Percentiles rank a stretch among this genome's conserved stretches.
phyloP scores from a whole-genome alignment of 179 eudicot genomes.

The Heliamphora pulchella region DNA sequence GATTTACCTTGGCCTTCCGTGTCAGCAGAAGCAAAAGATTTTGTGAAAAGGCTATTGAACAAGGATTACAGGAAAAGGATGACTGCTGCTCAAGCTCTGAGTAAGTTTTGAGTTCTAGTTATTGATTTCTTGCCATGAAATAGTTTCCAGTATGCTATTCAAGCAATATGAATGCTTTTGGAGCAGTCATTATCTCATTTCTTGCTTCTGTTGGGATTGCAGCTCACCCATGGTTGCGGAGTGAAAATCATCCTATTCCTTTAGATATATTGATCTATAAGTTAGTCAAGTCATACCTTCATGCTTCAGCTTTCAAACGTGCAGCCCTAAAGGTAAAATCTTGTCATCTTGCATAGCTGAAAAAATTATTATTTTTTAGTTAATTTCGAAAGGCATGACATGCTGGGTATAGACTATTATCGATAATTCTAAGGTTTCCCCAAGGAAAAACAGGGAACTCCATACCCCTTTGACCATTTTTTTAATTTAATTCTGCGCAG shows the following conservation, averaged over 20 bases:
- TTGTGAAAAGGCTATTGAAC: constrained; percentile 67
- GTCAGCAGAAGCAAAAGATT: constrained; percentile 69
- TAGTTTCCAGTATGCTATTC: background rate
- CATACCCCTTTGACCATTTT: background rate
- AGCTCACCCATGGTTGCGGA: constrained; percentile 94
- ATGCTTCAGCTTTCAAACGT: constrained; percentile 75
- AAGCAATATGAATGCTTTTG: background rate
- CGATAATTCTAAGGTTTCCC: background rate
- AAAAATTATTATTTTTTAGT: background rate
- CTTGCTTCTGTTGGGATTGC: constrained; percentile 24
- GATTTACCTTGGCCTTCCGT: constrained; percentile 83
- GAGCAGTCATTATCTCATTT: background rate
- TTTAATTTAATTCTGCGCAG: background rate
- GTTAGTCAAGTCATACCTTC: constrained; percentile 66
- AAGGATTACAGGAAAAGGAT: constrained; percentile 83
- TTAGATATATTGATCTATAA: constrained; percentile 71
- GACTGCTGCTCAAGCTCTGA: constrained; percentile 81
- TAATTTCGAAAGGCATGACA: background rate
- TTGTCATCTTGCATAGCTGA: constrained; percentile 4
- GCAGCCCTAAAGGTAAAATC: constrained; percentile 63
- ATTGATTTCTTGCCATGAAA: background rate
- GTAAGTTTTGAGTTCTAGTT: constrained; percentile 40
- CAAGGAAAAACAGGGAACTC: background rate
- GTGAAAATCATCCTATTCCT: constrained; percentile 64
- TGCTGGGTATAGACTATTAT: background rate